Percentiles rank a stretch among this genome's conserved stretches.
Conservation (phyloP, 1,284 basidiomycete genomes). For the Volvariella volvacea region DNA sequence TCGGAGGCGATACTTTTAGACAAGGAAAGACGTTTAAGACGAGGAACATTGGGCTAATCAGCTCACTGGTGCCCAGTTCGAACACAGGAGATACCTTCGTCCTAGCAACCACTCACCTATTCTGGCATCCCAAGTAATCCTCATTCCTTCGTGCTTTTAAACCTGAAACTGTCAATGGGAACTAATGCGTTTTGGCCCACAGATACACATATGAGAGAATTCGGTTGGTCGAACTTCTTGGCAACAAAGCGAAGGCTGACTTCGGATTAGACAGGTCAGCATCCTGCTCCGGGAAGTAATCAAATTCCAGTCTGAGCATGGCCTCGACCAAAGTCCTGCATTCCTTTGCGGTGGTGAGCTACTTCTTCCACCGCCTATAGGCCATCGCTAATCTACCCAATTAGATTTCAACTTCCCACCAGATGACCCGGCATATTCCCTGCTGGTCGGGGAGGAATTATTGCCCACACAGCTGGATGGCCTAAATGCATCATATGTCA, state of each 20-base stretch:
- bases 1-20: slow-evolving; percentile 28
- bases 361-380: slow-evolving; percentile 2
- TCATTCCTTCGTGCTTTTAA: slow-evolving; percentile 1
- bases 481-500: slow-evolving; percentile 66
- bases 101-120: slow-evolving; percentile 81
- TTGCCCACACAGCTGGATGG: slow-evolving; percentile 44
- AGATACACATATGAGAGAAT: slow-evolving; percentile 87
- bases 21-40: slow-evolving; percentile 68
- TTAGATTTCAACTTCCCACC: slow-evolving; percentile 93
- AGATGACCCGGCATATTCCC: slow-evolving; percentile 77
- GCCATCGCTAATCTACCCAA: not conserved
- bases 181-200: not conserved
- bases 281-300: slow-evolving; percentile 65
- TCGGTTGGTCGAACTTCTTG: slow-evolving; percentile 35
- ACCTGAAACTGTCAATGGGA: too few species aligned
- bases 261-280: slow-evolving; percentile 48
- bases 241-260: not conserved
- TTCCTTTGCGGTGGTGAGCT: slow-evolving; percentile 75
- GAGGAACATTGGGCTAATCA: slow-evolving; percentile 76
- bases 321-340: slow-evolving; percentile 60
- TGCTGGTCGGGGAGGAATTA: slow-evolving; percentile 63
- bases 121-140: slow-evolving; percentile 87
- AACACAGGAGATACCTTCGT: slow-evolving; percentile 46
- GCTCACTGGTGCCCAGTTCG: slow-evolving; percentile 50
- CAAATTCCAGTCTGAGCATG: slow-evolving; percentile 47